Evolutionary conservation across 441 rosid genomes (phyloP).

Genomic region (Metrosideros polymorpha): DNA sequence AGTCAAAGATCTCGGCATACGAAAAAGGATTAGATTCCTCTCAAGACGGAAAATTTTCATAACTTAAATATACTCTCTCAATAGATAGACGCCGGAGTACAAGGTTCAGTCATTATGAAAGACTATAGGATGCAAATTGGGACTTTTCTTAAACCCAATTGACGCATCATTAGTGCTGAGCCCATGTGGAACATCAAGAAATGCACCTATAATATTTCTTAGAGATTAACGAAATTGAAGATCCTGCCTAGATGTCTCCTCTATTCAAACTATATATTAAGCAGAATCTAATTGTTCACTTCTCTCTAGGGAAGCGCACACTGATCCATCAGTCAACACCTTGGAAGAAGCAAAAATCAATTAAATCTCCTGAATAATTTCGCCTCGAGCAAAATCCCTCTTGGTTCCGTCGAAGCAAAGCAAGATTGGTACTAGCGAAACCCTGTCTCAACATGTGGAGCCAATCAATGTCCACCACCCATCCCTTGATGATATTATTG

Average conservation of each 20-base stretch:
- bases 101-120: accelerated
- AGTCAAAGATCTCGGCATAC: too few relatives aligned
- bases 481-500: background rate
- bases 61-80: too few relatives aligned
- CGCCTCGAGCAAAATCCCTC: background rate
- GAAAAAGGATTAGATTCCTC: too few relatives aligned
- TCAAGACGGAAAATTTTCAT: too few relatives aligned
- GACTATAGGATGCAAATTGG: background rate
- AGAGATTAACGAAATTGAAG: background rate
- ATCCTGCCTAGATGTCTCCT: background rate
- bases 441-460: background rate
- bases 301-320: background rate
- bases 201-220: background rate
- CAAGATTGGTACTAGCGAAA: background rate
- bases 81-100: too few relatives aligned
- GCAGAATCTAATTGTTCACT: background rate
- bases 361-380: background rate
- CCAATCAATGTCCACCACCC: background rate
- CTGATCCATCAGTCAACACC: background rate
- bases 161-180: background rate
- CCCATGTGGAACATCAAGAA: background rate
- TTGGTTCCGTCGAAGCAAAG: background rate
- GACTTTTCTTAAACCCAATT: background rate
- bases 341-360: background rate
- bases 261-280: background rate